A percentile compares a stretch with the other conserved stretches of the same genome.
These are phyloP conservation scores for Candida broadrunensis DNA, from an alignment of 805 yeast genomes.

Conservation along the genomic window DNA sequence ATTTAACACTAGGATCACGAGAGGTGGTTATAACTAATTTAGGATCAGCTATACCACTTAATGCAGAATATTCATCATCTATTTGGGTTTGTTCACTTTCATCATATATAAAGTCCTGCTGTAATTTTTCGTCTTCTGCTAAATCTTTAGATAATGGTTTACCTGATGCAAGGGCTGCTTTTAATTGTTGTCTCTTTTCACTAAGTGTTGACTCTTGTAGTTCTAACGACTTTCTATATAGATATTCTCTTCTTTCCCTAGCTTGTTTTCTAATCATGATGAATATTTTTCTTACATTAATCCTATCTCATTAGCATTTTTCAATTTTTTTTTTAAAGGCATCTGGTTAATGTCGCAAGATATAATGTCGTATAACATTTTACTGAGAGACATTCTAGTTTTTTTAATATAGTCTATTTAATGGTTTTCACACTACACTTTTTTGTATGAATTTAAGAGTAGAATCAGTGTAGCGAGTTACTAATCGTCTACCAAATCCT, in stretches of 20 bases:
- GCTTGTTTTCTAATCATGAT: constrained; percentile 91
- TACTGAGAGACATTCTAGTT: too few relatives aligned
- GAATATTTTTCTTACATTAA: too few relatives aligned
- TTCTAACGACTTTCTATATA: constrained; percentile 84
- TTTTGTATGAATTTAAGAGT: too few relatives aligned
- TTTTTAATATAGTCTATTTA: too few relatives aligned
- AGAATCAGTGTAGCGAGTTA: too few relatives aligned
- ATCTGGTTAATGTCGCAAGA: too few relatives aligned
- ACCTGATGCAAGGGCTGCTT: constrained; percentile 87
- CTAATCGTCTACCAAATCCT: too few relatives aligned
- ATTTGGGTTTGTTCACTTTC: constrained; percentile 67
- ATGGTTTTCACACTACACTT: too few relatives aligned
- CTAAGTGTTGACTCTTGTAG: constrained; percentile 84
- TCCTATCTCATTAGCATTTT: too few relatives aligned
- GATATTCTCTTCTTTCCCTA: constrained; percentile 91
- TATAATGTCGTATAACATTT: too few relatives aligned
- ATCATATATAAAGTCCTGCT: constrained; percentile 81
- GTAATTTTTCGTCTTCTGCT: constrained; percentile 81
- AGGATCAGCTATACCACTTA: constrained; percentile 89
- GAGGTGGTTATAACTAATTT: constrained; percentile 90
- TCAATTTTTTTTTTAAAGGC: too few relatives aligned
- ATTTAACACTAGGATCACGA: constrained; percentile 80
- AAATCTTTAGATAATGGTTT: constrained; percentile 86
- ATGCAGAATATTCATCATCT: constrained; percentile 89
- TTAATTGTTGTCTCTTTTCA: constrained; percentile 82